Base-by-base conservation (phyloP, 2,329 filamentous ascomycete genomes). In the Xenosphaeropsis pyriputrescens region DNA sequence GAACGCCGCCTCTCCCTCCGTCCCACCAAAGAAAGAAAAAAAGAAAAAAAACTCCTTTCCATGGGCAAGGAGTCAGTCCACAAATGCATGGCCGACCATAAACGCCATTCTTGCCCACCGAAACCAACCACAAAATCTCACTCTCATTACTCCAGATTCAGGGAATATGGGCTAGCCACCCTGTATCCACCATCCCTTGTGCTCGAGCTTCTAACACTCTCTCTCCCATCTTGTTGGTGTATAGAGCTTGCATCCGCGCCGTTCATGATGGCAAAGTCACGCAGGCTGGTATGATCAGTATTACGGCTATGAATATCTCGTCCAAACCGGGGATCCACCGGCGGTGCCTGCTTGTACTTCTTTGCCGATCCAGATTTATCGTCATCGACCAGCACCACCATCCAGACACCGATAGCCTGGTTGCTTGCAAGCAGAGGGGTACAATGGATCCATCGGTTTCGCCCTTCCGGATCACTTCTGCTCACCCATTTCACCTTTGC, bases 371-470 rank as follows among this genome's bases (percentile, higher is more conserved):
- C 29, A 6, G 40, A 41, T 16, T 39, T 35, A 15, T 81, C 75
- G 38, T 76, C 75, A 43, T 85, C 78, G 3, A 84, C 72, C 12
- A 86, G 64, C 1, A 85, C 68, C 5, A 85, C 65, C 76, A 86
- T 82, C 81, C 81, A 86, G 0, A 85, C 79, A 13, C 82, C 82
- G 0, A 86, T 72, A 3, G 70, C 62, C 2, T 77, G 75, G 44
- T 76, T 76, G 32, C 67, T 66, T 2, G 79, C 79, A 3, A 82
- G 57, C 3, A 86, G 59, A 2, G 82, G 81, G 16, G 81, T 86
- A 50, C 79, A 82, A 53, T 86, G 81, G 31, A 86, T 79, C 80
- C 81, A 86, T 32, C 79, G 68, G 35, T 70, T 67, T 14, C 78
- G 67, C 0, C 79, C 80, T 14, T 62, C 57, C 0, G 38, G 29